A percentile compares a stretch with the other conserved stretches of the same genome.
phyloP scores from a whole-genome alignment of 2,329 filamentous ascomycete genomes.

The Lachnellula suecica region DNA sequence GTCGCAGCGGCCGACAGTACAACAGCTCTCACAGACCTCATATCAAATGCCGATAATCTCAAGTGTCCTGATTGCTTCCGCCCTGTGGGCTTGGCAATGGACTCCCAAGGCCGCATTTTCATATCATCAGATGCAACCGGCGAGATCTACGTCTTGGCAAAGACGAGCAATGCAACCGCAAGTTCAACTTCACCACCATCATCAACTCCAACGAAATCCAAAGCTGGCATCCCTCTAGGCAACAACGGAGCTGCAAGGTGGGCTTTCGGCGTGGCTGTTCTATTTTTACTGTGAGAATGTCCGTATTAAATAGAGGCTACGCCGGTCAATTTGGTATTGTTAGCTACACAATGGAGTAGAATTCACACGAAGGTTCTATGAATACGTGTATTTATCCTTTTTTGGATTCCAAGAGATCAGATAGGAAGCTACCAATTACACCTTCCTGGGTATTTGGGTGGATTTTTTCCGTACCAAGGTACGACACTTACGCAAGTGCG shows the following conservation, averaged over 20 bases:
- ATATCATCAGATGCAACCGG: slow-evolving; percentile 19
- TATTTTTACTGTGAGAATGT: neutral
- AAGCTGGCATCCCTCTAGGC: neutral
- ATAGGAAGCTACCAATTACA: too few species aligned
- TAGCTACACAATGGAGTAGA: neutral
- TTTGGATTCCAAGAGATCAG: neutral
- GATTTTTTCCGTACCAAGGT: neutral
- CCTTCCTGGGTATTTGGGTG: too few species aligned
- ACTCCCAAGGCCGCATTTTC: slow-evolving; percentile 28
- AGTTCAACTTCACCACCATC: neutral
- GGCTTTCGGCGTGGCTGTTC: neutral
- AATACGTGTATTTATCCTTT: neutral
- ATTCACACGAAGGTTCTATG: neutral
- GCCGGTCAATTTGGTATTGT: neutral
- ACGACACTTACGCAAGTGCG: neutral
- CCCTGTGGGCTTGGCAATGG: slow-evolving; percentile 57
- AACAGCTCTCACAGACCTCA: slow-evolving; percentile 49
- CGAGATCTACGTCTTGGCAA: slow-evolving; percentile 60
- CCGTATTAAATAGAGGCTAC: neutral
- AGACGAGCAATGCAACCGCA: neutral
- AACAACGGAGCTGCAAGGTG: neutral
- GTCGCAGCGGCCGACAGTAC: slow-evolving; percentile 40
- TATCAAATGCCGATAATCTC: slow-evolving; percentile 52
- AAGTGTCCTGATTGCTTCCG: slow-evolving; percentile 62
- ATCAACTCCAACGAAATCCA: neutral